Base-by-base conservation (phyloP, 208 protist species). In the Leishmania braziliensis region DNA sequence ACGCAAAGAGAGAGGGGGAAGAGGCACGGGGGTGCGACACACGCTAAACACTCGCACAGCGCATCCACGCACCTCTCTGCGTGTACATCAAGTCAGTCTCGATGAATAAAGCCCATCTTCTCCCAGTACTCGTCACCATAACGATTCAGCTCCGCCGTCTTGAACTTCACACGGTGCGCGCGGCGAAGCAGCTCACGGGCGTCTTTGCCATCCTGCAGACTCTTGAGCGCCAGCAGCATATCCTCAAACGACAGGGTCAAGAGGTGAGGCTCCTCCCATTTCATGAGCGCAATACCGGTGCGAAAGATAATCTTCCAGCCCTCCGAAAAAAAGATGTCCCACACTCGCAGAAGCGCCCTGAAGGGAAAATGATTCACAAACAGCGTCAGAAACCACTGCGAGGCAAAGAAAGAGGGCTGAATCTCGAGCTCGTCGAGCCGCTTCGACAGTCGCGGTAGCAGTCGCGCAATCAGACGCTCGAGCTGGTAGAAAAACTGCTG, bases 291-390 rank as follows among this genome's bases (percentile, higher is more conserved):
- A 58, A 98, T 92, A 18, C 87, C 94, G 58, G 93, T 92, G 62
- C 96, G 89, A 82, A 98, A 98, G 73, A 98, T 90, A n/a, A 98
- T 95, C 78, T 98, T 98, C 96, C 96, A 98, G 10, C 95, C 95
- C 76, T 98, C 96, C 51, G 88, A 91, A 75, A 98, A 92, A 86
- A 98, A 98, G 48, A 98, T 88, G 82, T 98, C 96, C 95, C 96
- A 98, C n/a, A 98, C 88, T 23, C 95, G 92, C 51, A 98, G 85
- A 69, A 98, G 56, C 6, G 92, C 89, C 26, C 93, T 91, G 66
- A 98, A 98, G 2, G 91, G 89, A 79, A 98, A 97, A 80, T 97
- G 90, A 71, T 92, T 94, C 14, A 95, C 95, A 84, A 98, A 98
- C 23, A 98, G 84, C 33, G 96, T 98, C 48, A 98, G 72, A 82